phyloP scores from a whole-genome alignment of 2,329 filamentous ascomycete species.

The Chrysoporthe deuterocubensis region DNA sequence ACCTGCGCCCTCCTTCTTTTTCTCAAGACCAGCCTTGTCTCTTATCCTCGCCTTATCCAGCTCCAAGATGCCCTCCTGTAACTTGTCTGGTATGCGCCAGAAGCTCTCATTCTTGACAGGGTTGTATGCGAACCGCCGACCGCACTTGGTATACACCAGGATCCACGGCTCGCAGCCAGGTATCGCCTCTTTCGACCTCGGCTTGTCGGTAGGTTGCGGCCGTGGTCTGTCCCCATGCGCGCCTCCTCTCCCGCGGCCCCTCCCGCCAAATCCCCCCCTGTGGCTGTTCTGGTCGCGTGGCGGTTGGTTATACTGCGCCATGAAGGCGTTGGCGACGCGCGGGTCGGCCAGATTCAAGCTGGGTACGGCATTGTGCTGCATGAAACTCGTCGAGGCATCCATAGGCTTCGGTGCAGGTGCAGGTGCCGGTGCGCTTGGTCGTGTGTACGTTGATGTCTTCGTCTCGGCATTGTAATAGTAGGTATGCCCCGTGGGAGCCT shows the following conservation, averaged over 20 bases:
- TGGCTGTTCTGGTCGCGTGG: constrained; percentile 41
- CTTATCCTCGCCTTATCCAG: constrained; percentile 74
- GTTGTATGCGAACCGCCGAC: constrained; percentile 89
- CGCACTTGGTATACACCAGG: constrained; percentile 89
- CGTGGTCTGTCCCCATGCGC: constrained; percentile 60
- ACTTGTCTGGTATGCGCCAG: constrained; percentile 90
- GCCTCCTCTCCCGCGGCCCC: constrained; percentile 50
- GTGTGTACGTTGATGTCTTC: constrained; percentile 84
- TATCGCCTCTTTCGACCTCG: constrained; percentile 77
- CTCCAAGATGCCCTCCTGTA: constrained; percentile 76
- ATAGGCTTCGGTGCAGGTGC: constrained; percentile 30
- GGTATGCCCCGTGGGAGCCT: constrained; percentile 80
- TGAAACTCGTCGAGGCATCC: constrained; percentile 44
- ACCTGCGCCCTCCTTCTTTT: constrained; percentile 30
- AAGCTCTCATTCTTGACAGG: constrained; percentile 83
- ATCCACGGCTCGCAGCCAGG: constrained; percentile 86
- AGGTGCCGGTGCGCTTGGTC: constrained; percentile 57
- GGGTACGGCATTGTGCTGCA: constrained; percentile 47
- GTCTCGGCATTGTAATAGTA: constrained; percentile 88
- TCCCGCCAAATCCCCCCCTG: constrained; percentile 38
- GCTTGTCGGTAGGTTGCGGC: constrained; percentile 76
- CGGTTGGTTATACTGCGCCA: constrained; percentile 55
- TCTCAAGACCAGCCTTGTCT: constrained; percentile 50
- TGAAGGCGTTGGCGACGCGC: constrained; percentile 62
- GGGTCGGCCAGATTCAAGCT: constrained; percentile 54